Percentiles rank a stretch among this genome's conserved stretches.
Conservation (phyloP, 306 rosid species). For the Pterocarpus macrocarpus region DNA sequence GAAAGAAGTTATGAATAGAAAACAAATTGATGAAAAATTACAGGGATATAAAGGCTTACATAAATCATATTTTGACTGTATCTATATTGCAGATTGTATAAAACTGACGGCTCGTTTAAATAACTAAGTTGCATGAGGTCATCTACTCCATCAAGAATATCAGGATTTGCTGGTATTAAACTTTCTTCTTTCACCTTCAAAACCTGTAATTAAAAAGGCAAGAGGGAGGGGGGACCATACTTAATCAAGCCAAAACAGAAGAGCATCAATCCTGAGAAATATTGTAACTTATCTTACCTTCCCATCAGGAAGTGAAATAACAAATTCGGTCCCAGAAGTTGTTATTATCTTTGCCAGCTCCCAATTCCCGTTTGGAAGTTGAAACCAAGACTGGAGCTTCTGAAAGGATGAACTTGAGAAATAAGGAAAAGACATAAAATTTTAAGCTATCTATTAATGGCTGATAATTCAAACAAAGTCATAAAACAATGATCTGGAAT, state of each 20-base stretch:
- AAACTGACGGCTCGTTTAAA: constrained; percentile 89
- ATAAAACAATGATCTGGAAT: constrained; percentile 10
- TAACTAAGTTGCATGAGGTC: constrained; percentile 99
- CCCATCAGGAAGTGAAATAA: constrained; percentile 76
- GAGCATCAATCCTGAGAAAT: constrained; percentile 27
- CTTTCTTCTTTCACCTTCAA: constrained; percentile 73
- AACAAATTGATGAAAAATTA: constrained; percentile 13
- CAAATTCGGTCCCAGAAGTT: constrained; percentile 66
- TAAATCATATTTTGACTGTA: constrained; percentile 87
- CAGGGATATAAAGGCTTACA: constrained; percentile 60
- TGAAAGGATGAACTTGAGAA: constrained; percentile 58
- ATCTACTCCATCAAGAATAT: constrained; percentile 97
- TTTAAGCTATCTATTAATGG: constrained; percentile 14
- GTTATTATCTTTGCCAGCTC: constrained; percentile 74
- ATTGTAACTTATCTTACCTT: constrained; percentile 61
- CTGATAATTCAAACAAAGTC: constrained; percentile 17
- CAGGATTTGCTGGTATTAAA: constrained; percentile 88
- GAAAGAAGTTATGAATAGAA: constrained; percentile 19
- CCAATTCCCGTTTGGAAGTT: constrained; percentile 91
- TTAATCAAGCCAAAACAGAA: constrained; percentile 33
- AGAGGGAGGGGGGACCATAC: neutral
- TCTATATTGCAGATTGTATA: constrained; percentile 89
- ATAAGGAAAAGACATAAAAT: constrained; percentile 41
- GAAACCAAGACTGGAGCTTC: constrained; percentile 90
- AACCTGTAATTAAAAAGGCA: constrained; percentile 60